Conservation (phyloP, 2,329 filamentous ascomycete species). For the Fusarium goolgardi region DNA sequence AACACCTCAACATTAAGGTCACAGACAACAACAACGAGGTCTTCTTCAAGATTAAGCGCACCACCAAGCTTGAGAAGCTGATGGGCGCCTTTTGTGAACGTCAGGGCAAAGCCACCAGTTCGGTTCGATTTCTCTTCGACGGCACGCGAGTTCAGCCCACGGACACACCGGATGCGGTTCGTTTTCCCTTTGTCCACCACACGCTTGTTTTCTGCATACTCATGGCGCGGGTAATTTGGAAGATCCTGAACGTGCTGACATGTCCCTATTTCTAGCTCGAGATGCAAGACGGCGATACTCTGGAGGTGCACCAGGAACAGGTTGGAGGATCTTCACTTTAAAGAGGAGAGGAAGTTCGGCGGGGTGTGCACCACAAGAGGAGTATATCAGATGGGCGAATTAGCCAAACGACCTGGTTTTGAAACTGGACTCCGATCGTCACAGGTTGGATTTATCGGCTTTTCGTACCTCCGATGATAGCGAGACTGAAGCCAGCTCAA, state of each 20-base stretch:
- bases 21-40: conserved; percentile 99
- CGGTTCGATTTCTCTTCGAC: conserved; percentile 95
- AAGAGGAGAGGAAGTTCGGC: conserved; percentile 1
- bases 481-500: conserved; percentile 32
- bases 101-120: conserved; percentile 86
- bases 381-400: conserved; percentile 18
- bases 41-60: conserved; percentile 99
- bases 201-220: background rate
- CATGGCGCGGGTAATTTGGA: background rate
- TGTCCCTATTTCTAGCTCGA: conserved; percentile 73
- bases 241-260: conserved; percentile 22
- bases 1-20: conserved; percentile 99
- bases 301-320: conserved; percentile 98
- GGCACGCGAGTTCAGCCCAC: conserved; percentile 89
- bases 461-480: conserved; percentile 42
- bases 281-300: conserved; percentile 94
- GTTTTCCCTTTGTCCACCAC: conserved; percentile 53
- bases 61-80: conserved; percentile 94
- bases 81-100: conserved; percentile 99
- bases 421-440: conserved; percentile 31
- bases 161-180: conserved; percentile 91
- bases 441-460: conserved; percentile 30
- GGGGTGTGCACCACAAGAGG: conserved; percentile 4
- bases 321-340: conserved; percentile 74
- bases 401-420: conserved; percentile 19